Evolutionary conservation across 768 basidiomycete genomes (phyloP), one percentile per base, ranked within the genome.

Genomic region (Boletus reticuloceps): DNA sequence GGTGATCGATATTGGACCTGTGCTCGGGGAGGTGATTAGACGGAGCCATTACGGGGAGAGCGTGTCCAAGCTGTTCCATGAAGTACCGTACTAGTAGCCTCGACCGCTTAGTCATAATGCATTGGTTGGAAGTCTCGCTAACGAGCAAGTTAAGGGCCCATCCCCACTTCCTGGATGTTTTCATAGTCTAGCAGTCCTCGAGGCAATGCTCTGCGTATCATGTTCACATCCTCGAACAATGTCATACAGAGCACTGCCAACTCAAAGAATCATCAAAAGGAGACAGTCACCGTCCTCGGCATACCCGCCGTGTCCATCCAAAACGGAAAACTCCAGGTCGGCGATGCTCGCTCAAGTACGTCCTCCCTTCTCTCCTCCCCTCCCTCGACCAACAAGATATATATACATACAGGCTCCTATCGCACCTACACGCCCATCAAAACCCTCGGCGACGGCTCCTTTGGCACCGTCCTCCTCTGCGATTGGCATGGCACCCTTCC

Each of bases 401-500:
- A n/a, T n/a, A n/a, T n/a, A n/a, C n/a, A n/a, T n/a, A 58, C 66
- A 96, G 94, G 79, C 64, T 94, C 91, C 17, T 84, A 83, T 54
- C 87, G 94, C 64, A 88, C 88, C 19, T 99, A 95, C 72, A 95
- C 94, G 29, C 89, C 92, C 47, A 83, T 98, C 79, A 98, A 98
- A 77, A 88, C 91, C 58, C 84, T 99, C 71, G 97, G 97, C 40
- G 96, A 98, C 71, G 97, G 97, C 52, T 98, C 96, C 7, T 98
- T 99, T 69, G 97, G 97, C 49, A 98, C 94, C 5, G 97, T 99
- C 61, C 94, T 91, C 86, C 82, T 99, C 64, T 97, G 95, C 74
- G 97, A 99, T 80, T 99, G 96, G 96, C 94, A 97, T 79, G 92
- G 91, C 68, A 85, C 90, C 58, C 79, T 98, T 69, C 92, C 94